A percentile compares a stretch with the other conserved stretches of the same genome.
phyloP scores from a whole-genome alignment of 306 rosid genomes.

The Sindora glabra region DNA sequence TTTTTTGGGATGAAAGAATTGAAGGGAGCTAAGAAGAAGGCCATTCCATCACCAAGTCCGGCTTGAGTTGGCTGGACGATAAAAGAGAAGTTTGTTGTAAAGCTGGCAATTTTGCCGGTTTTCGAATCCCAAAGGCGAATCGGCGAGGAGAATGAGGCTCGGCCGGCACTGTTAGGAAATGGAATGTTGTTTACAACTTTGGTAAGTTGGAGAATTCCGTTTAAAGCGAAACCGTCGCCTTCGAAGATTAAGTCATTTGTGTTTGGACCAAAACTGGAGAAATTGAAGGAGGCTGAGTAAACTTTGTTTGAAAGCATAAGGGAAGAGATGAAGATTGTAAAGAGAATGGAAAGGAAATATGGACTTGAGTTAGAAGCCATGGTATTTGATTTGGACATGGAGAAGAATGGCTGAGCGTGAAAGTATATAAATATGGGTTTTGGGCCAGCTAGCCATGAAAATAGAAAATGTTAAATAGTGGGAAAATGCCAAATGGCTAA shows the following conservation, averaged over 20 bases:
- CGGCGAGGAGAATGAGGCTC: constrained; percentile 24
- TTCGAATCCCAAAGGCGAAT: constrained; percentile 31
- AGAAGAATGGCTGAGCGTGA: no score
- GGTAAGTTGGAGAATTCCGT: not conserved
- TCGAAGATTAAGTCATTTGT: not conserved
- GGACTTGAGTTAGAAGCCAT: no score
- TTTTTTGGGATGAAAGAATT: not conserved
- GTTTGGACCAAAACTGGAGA: not conserved
- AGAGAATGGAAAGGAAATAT: not conserved
- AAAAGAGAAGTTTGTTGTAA: constrained; percentile 23
- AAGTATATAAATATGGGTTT: no score
- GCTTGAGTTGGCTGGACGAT: not conserved
- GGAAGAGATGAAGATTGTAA: not conserved
- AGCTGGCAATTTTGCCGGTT: not conserved
- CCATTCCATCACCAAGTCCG: constrained; percentile 19
- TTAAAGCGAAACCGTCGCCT: constrained; percentile 10
- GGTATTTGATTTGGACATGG: no score
- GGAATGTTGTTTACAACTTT: not conserved
- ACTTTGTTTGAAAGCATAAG: not conserved
- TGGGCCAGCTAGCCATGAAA: no score
- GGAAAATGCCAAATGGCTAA: no score
- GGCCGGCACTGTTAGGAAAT: constrained; percentile 10
- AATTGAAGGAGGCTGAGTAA: constrained; percentile 4
- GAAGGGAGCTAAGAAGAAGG: constrained; percentile 27
- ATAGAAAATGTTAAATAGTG: no score